Conservation (phyloP, 2,329 filamentous ascomycete species). For the Trichoderma lentiforme region DNA sequence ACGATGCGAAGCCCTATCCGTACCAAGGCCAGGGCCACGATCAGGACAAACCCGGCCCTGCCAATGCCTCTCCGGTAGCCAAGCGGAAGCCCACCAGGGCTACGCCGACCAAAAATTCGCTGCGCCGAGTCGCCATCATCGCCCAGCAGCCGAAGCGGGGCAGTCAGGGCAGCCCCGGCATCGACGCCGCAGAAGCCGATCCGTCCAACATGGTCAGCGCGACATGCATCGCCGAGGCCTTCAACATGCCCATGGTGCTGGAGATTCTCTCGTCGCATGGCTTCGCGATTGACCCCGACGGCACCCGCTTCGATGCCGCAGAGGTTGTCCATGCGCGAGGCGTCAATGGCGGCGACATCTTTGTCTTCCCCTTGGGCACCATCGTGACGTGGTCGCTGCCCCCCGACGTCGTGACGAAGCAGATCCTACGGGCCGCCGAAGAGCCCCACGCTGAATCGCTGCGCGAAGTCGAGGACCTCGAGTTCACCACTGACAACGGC, state of each 20-base stretch:
- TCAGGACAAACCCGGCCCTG: background rate
- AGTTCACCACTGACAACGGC: conserved; percentile 73
- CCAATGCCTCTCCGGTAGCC: conserved; percentile 22
- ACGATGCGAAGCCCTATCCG: conserved; percentile 21
- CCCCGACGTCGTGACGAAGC: conserved; percentile 68
- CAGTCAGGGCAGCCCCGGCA: conserved; percentile 31
- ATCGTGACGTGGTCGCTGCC: conserved; percentile 89
- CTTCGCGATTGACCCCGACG: conserved; percentile 60
- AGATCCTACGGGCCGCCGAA: conserved; percentile 72
- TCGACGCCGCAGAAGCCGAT: conserved; percentile 31
- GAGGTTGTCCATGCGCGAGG: conserved; percentile 63
- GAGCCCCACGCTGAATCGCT: conserved; percentile 65
- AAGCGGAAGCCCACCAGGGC: conserved; percentile 48
- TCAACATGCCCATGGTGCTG: conserved; percentile 60
- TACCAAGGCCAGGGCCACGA: conserved; percentile 17
- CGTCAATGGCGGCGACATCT: conserved; percentile 75
- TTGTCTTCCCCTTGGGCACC: conserved; percentile 92
- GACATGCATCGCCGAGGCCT: conserved; percentile 60
- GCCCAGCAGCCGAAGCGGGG: conserved; percentile 60
- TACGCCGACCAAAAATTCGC: conserved; percentile 62
- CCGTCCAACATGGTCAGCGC: conserved; percentile 51
- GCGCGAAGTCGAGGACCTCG: conserved; percentile 84
- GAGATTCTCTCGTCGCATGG: conserved; percentile 57
- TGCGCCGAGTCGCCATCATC: conserved; percentile 81
- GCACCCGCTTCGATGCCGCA: conserved; percentile 56